Evolutionary conservation across 345 rosid genomes (phyloP), one percentile per base, ranked within the genome.

Genomic region (Raphanus raphanistrum): DNA sequence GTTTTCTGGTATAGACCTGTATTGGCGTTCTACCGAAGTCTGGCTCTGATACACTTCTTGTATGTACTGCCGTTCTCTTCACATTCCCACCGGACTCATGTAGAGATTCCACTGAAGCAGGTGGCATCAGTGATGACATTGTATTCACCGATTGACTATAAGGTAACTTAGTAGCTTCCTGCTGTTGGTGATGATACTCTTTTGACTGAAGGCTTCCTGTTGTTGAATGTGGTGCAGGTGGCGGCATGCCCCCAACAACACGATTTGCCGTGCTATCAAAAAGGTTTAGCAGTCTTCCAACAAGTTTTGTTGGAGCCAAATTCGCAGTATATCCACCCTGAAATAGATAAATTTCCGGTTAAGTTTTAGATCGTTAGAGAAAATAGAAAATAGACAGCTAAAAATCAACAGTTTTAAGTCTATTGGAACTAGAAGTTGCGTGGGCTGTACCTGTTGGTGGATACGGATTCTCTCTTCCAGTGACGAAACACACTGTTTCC

Each of bases 11-110:
- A 32, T 43, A 66, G 38, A 90, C 96, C 92, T 89, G 87, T 79
- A 81, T 79, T 31, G 87, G 86, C 62, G 80, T 87, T 78, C 86
- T 84, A 70, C 88, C 85, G 60, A 89, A 86, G 76, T 84, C 82
- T 72, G 96, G 93, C 85, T 89, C 93, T 67, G 96, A 89, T 15
- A 85, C 84, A 77, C 92, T 89, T 84, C 89, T 85, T 52, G 79
- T 81, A 57, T 87, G 89, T 83, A 85, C 78, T 27, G 81, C 87
- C 84, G 81, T 71, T 12, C 50, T 63, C 63, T 73, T 80, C 58
- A 62, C 83, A 68, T 80, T 85, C 55, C 80, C 86, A 65, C 78
- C 67, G 86, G 85, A 79, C 54, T 72, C 90, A 80, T 86, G 87
- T 76, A 69, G 60, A 58, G 86, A 86, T 76, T 90, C 92, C 85